Conservation (phyloP, 2,329 filamentous ascomycete species). For the Claviceps sp. region DNA sequence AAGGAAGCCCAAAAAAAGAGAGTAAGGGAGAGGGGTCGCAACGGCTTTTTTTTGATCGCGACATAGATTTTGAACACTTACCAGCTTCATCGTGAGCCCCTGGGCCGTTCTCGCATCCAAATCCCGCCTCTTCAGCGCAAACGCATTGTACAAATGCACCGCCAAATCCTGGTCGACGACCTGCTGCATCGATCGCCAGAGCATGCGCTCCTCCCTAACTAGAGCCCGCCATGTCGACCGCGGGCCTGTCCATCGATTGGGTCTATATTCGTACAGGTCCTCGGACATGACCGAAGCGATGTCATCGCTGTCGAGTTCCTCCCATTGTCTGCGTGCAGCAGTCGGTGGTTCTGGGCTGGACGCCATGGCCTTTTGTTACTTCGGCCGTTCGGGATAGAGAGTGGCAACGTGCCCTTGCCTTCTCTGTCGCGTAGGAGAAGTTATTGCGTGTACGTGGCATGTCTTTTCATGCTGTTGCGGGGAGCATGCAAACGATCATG, state of each 20-base stretch:
- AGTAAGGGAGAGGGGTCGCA: neutral
- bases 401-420: neutral
- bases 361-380: neutral
- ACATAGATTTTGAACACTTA: conserved; percentile 1
- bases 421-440: no score
- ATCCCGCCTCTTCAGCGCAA: conserved; percentile 43
- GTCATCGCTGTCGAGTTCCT: conserved; percentile 31
- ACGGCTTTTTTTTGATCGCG: no score
- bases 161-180: conserved; percentile 53
- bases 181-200: conserved; percentile 50
- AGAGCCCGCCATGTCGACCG: conserved; percentile 51
- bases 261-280: conserved; percentile 36
- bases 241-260: conserved; percentile 61
- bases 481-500: no score
- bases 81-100: conserved; percentile 17
- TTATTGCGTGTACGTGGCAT: no score
- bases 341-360: neutral
- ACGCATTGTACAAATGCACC: conserved; percentile 68
- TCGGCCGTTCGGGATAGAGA: no score
- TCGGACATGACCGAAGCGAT: conserved; percentile 33
- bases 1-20: neutral
- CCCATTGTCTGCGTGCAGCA: conserved; percentile 17
- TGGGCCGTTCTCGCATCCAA: conserved; percentile 14
- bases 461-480: no score
- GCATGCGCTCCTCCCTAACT: conserved; percentile 48